phyloP scores from a whole-genome alignment of 192 early-diverging fungal species.

The Anaeromyces robustus region DNA sequence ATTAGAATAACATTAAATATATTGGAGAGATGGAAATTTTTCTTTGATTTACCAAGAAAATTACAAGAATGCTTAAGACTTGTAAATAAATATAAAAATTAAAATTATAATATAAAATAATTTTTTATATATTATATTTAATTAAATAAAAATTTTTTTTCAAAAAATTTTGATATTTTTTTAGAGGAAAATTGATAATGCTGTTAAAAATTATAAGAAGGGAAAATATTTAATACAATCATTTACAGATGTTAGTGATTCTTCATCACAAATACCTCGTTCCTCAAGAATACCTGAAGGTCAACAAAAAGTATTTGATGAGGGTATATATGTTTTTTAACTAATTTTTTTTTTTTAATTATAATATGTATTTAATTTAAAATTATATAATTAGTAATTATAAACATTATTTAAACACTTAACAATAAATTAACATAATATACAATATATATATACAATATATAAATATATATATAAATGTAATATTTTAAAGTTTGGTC shows the following conservation, averaged over 20 bases:
- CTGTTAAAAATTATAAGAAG: conserved; percentile 91
- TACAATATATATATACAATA: no score
- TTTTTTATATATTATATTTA: no score
- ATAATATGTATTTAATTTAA: no score
- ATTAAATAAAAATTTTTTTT: no score
- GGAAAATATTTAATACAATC: conserved; percentile 62
- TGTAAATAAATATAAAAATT: conserved; percentile 15
- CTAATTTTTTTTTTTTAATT: no score
- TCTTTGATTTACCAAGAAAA: conserved; percentile 86
- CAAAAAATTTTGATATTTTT: not conserved
- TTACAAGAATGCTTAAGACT: conserved; percentile 68
- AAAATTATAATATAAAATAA: no score
- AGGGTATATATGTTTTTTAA: not conserved
- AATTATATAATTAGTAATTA: no score
- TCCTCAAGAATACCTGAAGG: not conserved
- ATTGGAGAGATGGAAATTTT: conserved; percentile 92
- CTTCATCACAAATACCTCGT: not conserved
- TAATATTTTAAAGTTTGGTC: not conserved
- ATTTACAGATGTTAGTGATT: not conserved
- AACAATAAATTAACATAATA: no score
- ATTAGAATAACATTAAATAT: conserved; percentile 53
- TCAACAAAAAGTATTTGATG: not conserved
- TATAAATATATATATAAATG: no score
- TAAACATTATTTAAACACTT: no score
- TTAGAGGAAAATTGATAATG: conserved; percentile 69